Evolutionary conservation across 257 asterid genomes (phyloP).

Genomic region (Eucommia ulmoides): DNA sequence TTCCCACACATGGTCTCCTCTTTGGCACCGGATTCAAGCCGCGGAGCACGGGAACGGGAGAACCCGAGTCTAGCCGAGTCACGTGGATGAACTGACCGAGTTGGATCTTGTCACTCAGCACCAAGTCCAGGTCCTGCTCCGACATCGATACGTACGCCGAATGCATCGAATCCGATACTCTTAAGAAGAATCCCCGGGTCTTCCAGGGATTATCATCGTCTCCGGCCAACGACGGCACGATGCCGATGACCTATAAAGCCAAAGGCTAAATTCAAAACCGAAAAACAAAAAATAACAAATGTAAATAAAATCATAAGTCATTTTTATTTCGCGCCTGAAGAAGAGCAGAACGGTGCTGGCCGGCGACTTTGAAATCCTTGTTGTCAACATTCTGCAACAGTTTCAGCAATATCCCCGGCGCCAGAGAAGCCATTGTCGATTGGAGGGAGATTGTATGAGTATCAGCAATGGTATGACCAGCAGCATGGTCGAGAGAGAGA

Average conservation of each 20-base stretch:
- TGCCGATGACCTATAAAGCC: conserved; percentile 50
- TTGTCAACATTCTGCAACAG: conserved; percentile 63
- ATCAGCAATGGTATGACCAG: no score
- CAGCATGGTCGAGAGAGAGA: no score
- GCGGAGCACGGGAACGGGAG: conserved; percentile 78
- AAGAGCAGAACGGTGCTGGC: conserved; percentile 91
- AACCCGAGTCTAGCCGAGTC: conserved; percentile 51
- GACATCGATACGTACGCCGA: conserved; percentile 83
- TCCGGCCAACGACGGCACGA: conserved; percentile 49
- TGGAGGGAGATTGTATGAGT: not conserved
- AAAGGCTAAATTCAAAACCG: no score
- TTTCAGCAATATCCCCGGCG: conserved; percentile 59
- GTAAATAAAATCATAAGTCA: no score
- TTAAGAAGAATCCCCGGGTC: conserved; percentile 70
- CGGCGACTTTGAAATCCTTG: conserved; percentile 59
- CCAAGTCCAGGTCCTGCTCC: conserved; percentile 66
- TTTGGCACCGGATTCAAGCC: conserved; percentile 77
- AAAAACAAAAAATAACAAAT: no score
- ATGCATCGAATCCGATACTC: conserved; percentile 93
- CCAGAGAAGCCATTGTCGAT: conserved; percentile 58
- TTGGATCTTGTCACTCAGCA: conserved; percentile 65
- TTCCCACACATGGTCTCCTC: conserved; percentile 63
- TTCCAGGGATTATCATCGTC: conserved; percentile 86
- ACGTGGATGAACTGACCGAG: conserved; percentile 85
- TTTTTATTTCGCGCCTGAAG: conserved; percentile 45